These are phyloP conservation scores for Nannizziopsis arthrosporioides DNA, from an alignment of 2,329 filamentous ascomycete genomes.

Conservation along the genomic window DNA sequence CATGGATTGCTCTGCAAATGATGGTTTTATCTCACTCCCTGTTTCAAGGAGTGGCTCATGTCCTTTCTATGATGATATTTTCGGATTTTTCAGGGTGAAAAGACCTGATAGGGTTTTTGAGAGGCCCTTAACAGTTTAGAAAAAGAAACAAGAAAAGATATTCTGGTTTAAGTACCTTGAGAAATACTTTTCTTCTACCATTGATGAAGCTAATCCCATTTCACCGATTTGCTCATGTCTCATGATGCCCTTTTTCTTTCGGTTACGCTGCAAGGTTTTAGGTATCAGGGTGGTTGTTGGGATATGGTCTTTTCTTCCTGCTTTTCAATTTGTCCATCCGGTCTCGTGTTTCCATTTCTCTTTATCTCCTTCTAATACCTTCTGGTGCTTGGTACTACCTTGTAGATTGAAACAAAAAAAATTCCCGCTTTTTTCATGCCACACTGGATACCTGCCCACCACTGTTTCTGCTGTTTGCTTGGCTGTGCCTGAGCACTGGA, in stretches of 20 bases:
- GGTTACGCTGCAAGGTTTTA: not conserved
- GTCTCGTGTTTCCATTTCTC: not conserved
- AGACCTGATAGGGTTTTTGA: not conserved
- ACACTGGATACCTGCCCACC: constrained; percentile 8
- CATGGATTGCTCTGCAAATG: not conserved
- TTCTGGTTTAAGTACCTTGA: not conserved
- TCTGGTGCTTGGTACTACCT: no score
- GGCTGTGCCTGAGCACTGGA: not conserved
- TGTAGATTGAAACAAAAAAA: no score
- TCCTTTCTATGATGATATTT: not conserved
- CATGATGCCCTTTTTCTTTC: not conserved
- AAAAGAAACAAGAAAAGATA: not conserved
- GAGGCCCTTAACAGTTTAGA: not conserved
- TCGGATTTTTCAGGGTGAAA: not conserved
- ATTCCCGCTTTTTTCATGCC: not conserved
- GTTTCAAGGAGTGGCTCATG: not conserved
- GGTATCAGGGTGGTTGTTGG: constrained; percentile 1
- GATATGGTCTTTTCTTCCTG: not conserved
- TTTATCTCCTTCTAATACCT: not conserved
- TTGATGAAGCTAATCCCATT: constrained; percentile 6
- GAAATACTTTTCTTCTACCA: not conserved
- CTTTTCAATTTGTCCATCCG: not conserved
- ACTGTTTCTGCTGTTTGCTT: not conserved
- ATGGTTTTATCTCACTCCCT: not conserved
- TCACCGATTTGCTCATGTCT: not conserved